These are phyloP conservation scores for Phialemonium atrogriseum DNA, from an alignment of 2,329 filamentous ascomycete genomes.

Conservation along the genomic window DNA sequence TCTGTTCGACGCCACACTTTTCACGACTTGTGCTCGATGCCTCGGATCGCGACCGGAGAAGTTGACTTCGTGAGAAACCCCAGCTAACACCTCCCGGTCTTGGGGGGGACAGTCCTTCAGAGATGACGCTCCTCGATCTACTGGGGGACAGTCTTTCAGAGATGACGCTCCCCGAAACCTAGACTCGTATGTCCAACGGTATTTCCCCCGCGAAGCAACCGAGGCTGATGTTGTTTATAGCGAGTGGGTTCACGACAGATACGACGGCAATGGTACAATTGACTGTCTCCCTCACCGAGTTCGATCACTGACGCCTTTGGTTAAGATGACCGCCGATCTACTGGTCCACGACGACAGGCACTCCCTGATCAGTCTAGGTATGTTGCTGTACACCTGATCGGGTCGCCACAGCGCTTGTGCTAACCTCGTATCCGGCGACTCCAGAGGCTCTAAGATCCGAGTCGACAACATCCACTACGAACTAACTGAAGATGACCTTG, in stretches of 20 bases:
- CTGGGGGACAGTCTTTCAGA: constrained; percentile 49
- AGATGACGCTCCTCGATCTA: constrained; percentile 51
- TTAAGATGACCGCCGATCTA: constrained; percentile 14
- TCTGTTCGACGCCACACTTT: constrained; percentile 18
- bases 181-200: constrained; percentile 50
- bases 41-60: constrained; percentile 22
- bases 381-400: no score
- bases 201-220: not conserved
- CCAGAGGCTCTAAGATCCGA: constrained; percentile 60
- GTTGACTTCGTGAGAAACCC: constrained; percentile 29
- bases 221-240: constrained; percentile 33
- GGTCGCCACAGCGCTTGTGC: no score
- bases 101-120: constrained; percentile 47
- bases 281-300: not conserved
- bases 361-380: constrained; percentile 25
- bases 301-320: not conserved
- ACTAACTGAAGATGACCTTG: constrained; percentile 73
- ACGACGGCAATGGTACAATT: constrained; percentile 59
- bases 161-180: constrained; percentile 57
- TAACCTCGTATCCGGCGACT: constrained; percentile 30
- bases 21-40: constrained; percentile 21
- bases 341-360: constrained; percentile 17
- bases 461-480: constrained; percentile 93
- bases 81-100: constrained; percentile 34
- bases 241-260: constrained; percentile 93